Evolutionary conservation across 148 eudicot genomes (phyloP).

Genomic region (Rhododendron simsii): DNA sequence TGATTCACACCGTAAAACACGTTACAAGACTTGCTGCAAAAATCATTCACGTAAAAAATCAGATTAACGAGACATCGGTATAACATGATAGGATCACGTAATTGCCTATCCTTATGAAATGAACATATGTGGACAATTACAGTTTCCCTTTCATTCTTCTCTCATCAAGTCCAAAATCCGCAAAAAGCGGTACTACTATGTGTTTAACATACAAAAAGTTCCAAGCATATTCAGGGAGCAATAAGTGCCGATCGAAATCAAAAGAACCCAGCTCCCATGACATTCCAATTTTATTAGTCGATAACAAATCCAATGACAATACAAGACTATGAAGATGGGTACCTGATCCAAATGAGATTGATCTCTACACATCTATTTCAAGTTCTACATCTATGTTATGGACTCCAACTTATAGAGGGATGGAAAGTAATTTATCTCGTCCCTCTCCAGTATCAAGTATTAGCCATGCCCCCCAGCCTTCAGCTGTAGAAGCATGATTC

Average conservation of each 20-base stretch:
- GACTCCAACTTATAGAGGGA: not conserved
- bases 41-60: not conserved
- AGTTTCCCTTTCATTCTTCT: not conserved
- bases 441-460: constrained; percentile 1
- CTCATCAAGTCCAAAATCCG: not conserved
- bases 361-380: not conserved
- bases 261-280: not conserved
- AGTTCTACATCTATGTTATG: not conserved
- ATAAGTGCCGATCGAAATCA: not conserved
- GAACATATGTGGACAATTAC: not conserved
- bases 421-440: not conserved
- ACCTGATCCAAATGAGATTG: not conserved
- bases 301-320: not conserved
- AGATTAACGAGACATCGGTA: not conserved
- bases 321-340: not conserved
- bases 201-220: not conserved
- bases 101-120: not conserved
- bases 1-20: not conserved
- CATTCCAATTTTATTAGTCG: not conserved
- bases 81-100: not conserved
- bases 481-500: constrained; percentile 1
- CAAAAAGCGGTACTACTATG: not conserved
- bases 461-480: not conserved
- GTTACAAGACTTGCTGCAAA: not conserved
- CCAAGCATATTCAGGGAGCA: not conserved